Evolutionary conservation across 2,329 filamentous ascomycete genomes (phyloP).

Genomic region (Sclerotinia glacialis): DNA sequence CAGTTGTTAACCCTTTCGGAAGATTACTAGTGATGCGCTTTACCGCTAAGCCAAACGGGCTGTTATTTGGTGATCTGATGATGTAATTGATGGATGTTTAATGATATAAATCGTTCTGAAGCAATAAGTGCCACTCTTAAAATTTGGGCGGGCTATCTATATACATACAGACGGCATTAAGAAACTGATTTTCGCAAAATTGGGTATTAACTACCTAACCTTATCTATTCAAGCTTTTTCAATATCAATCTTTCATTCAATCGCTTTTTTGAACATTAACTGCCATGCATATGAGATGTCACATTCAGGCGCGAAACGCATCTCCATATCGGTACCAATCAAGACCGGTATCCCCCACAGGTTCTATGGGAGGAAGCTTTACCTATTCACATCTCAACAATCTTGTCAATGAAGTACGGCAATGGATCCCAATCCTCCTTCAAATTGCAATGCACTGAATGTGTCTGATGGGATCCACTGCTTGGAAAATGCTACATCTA

Average conservation of each 20-base stretch:
- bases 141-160: too few relatives aligned
- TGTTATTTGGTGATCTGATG: too few relatives aligned
- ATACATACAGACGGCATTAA: too few relatives aligned
- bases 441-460: constrained; percentile 37
- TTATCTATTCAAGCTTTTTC: too few relatives aligned
- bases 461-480: constrained; percentile 42
- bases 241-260: neutral
- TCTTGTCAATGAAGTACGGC: neutral
- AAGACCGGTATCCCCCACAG: neutral
- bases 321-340: neutral
- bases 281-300: neutral
- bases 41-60: constrained; percentile 19
- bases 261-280: neutral
- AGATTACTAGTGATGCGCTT: constrained; percentile 14
- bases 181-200: too few relatives aligned
- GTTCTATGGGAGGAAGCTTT: neutral
- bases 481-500: constrained; percentile 41
- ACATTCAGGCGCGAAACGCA: neutral
- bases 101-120: too few relatives aligned
- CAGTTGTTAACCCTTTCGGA: too few relatives aligned
- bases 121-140: too few relatives aligned
- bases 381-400: neutral
- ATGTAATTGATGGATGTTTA: too few relatives aligned
- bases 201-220: too few relatives aligned
- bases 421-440: constrained; percentile 12